Conservation (phyloP, 139 green algal genomes). For the Zygnema cylindricum region DNA sequence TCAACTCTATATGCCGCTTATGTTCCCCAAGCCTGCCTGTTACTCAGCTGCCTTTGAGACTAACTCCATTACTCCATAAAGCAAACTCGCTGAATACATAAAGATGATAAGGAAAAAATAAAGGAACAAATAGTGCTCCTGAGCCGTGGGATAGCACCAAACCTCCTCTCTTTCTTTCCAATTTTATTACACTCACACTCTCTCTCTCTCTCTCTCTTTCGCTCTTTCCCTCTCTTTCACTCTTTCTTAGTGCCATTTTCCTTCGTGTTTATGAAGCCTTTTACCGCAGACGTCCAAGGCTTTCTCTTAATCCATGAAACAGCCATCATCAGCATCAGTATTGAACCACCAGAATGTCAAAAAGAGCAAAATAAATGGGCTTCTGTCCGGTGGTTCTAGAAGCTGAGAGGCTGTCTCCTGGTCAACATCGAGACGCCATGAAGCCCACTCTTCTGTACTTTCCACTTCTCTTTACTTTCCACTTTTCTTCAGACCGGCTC, state of each 20-base stretch:
- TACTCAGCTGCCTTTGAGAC: neutral
- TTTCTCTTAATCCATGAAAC: neutral
- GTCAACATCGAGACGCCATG: neutral
- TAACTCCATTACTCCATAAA: neutral
- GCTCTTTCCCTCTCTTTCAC: too few species aligned
- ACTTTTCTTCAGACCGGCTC: slow-evolving; percentile 48
- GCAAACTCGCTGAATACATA: neutral
- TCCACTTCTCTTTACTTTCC: slow-evolving; percentile 17
- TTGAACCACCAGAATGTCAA: neutral
- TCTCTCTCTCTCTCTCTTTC: too few species aligned
- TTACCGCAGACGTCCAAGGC: neutral
- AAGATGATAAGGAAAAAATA: neutral
- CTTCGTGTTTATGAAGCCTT: too few species aligned
- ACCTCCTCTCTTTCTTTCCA: too few species aligned
- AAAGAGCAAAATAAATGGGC: neutral
- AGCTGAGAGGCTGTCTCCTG: neutral
- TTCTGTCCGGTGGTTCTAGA: neutral
- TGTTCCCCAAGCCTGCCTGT: too few species aligned
- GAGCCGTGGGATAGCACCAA: too few species aligned
- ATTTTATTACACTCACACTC: too few species aligned
- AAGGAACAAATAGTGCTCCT: neutral
- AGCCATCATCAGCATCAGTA: neutral
- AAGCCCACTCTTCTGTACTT: neutral
- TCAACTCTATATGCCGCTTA: neutral
- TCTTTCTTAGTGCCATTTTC: too few species aligned